A percentile compares a stretch with the other conserved stretches of the same genome.
Conservation (phyloP, 768 basidiomycete species). For the Crucibulum laeve region DNA sequence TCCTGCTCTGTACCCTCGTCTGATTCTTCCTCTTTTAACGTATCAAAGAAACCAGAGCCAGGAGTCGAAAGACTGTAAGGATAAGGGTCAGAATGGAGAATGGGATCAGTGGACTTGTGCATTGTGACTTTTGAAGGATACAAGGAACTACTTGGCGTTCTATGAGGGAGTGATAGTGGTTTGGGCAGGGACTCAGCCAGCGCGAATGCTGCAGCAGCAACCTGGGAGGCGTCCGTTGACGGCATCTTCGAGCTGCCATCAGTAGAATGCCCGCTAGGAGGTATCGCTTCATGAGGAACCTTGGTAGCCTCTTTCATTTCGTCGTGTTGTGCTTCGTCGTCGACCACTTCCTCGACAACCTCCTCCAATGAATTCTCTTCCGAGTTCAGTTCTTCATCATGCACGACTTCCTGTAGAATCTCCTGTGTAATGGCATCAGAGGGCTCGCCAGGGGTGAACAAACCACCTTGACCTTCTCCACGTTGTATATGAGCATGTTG, state of each 20-base stretch:
- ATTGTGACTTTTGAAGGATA: slow-evolving; percentile 1
- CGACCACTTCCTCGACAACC: too few species aligned
- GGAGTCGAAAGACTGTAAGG: slow-evolving; percentile 47
- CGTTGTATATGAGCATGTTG: slow-evolving; percentile 4
- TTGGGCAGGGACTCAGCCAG: slow-evolving; percentile 2
- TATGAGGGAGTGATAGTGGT: not conserved
- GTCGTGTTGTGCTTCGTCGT: too few species aligned
- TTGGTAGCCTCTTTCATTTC: too few species aligned
- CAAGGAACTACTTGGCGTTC: not conserved
- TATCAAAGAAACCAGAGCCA: slow-evolving; percentile 8
- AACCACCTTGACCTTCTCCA: slow-evolving; percentile 18
- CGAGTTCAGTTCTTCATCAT: not conserved
- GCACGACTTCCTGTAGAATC: not conserved
- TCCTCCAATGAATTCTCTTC: too few species aligned
- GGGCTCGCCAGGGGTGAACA: slow-evolving; percentile 31
- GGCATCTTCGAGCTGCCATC: not conserved
- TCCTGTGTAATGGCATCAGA: not conserved
- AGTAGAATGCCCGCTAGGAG: too few species aligned
- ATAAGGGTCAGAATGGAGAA: slow-evolving; percentile 37
- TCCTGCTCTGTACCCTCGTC: slow-evolving; percentile 23
- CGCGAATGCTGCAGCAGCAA: not conserved
- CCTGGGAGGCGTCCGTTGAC: not conserved
- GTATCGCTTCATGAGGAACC: too few species aligned
- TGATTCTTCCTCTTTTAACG: slow-evolving; percentile 12
- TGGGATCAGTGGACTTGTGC: slow-evolving; percentile 22